phyloP scores from a whole-genome alignment of 192 early-diverging fungal species.

The Spinellus fusiger region DNA sequence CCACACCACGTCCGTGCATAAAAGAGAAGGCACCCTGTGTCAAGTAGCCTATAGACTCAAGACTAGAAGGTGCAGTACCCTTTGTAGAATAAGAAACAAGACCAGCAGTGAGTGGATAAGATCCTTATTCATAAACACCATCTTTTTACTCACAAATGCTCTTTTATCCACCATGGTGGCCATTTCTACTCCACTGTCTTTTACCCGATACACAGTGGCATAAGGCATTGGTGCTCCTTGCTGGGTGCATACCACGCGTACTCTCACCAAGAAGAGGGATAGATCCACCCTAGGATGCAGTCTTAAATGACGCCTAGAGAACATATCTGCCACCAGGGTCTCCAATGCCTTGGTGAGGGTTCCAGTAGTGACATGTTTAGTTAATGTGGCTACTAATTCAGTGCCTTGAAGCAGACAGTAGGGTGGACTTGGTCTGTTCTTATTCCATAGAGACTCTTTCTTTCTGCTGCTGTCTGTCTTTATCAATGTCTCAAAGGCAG shows the following conservation, averaged over 20 bases:
- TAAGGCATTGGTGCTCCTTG: conserved; percentile 41
- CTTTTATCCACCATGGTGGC: conserved; percentile 22
- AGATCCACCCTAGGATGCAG: conserved; percentile 8
- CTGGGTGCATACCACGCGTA: conserved; percentile 44
- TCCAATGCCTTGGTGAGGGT: neutral
- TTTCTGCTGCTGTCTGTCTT: neutral
- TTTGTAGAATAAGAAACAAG: neutral
- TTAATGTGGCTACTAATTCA: neutral
- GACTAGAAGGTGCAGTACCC: conserved; percentile 24
- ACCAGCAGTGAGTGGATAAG: no score
- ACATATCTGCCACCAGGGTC: neutral
- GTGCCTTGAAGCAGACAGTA: conserved; percentile 5
- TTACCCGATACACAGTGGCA: conserved; percentile 50
- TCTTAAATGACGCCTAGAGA: neutral
- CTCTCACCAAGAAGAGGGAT: conserved; percentile 35
- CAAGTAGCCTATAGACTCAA: conserved; percentile 59
- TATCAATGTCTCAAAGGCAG: conserved; percentile 44
- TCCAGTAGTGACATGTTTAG: neutral
- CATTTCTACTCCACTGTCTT: conserved; percentile 36
- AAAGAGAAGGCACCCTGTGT: conserved; percentile 67
- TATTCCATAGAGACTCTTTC: neutral
- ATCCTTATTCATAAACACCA: no score
- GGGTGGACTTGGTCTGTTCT: neutral
- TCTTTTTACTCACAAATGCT: neutral
- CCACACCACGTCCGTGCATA: conserved; percentile 51